These are phyloP conservation scores for Naematelia aurantialba DNA, from an alignment of 768 basidiomycete species.

Conservation along the genomic window DNA sequence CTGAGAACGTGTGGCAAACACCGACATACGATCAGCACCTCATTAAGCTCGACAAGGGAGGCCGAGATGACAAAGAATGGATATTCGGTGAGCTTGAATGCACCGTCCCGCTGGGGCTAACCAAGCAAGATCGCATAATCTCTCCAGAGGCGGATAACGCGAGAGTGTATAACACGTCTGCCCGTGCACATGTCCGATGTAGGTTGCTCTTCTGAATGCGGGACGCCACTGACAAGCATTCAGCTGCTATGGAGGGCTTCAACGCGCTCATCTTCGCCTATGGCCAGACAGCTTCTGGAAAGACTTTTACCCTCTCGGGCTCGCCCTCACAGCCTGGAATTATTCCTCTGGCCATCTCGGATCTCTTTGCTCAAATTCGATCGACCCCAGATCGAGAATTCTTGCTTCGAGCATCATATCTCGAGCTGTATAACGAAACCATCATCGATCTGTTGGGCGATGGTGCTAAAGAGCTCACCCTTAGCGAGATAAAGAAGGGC, in stretches of 20 bases:
- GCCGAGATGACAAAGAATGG: slow-evolving; percentile 41
- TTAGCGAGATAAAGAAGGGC: slow-evolving; percentile 52
- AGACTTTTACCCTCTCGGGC: slow-evolving; percentile 67
- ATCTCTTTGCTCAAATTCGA: slow-evolving; percentile 62
- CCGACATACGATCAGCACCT: slow-evolving; percentile 31
- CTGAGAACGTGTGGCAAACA: slow-evolving; percentile 33
- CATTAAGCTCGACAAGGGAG: slow-evolving; percentile 36
- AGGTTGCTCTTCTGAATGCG: slow-evolving; percentile 6
- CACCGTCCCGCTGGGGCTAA: not conserved
- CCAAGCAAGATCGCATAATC: slow-evolving; percentile 41
- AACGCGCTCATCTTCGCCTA: slow-evolving; percentile 90
- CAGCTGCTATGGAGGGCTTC: slow-evolving; percentile 91
- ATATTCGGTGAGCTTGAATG: slow-evolving; percentile 38
- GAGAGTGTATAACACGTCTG: slow-evolving; percentile 39
- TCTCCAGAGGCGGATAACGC: slow-evolving; percentile 38
- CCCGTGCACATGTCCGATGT: slow-evolving; percentile 42
- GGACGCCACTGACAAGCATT: slow-evolving; percentile 17
- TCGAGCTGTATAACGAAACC: slow-evolving; percentile 86
- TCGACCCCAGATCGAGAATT: slow-evolving; percentile 74
- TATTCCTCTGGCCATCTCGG: slow-evolving; percentile 78
- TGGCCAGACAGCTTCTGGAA: slow-evolving; percentile 75
- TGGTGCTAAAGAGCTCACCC: slow-evolving; percentile 61
- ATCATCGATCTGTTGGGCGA: slow-evolving; percentile 65
- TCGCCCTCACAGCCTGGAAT: slow-evolving; percentile 75
- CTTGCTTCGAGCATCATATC: slow-evolving; percentile 89